Conservation (phyloP, 495 filamentous ascomycete species). For the Chaetomium cochliodes region DNA sequence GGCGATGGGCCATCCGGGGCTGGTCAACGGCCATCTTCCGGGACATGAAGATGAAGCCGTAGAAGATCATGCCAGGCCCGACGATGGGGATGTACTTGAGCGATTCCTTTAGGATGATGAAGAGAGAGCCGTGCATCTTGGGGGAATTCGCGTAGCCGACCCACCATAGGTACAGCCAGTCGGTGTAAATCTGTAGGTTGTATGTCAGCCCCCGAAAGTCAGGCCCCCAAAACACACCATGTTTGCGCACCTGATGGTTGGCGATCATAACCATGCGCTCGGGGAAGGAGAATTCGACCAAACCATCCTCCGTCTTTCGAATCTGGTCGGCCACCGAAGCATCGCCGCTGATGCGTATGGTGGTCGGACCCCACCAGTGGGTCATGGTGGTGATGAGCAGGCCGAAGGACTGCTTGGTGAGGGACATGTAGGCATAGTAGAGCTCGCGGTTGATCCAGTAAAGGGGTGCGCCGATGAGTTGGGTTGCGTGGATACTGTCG, state of each 20-base stretch:
- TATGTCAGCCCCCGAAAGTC: background rate
- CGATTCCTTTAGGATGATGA: constrained; percentile 81
- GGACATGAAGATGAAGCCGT: constrained; percentile 80
- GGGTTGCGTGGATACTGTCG: constrained; percentile 58
- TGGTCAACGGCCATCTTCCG: constrained; percentile 79
- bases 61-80: constrained; percentile 78
- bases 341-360: constrained; percentile 74
- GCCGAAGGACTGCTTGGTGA: constrained; percentile 75
- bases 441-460: constrained; percentile 67
- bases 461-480: constrained; percentile 66
- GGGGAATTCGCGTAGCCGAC: constrained; percentile 67
- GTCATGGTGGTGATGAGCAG: constrained; percentile 72
- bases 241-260: constrained; percentile 67
- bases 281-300: constrained; percentile 69
- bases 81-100: constrained; percentile 73
- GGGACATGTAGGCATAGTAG: constrained; percentile 75
- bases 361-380: constrained; percentile 76
- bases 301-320: constrained; percentile 60
- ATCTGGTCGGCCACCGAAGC: constrained; percentile 69
- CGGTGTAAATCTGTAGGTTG: constrained; percentile 64
- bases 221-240: constrained; percentile 15
- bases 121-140: constrained; percentile 75
- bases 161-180: constrained; percentile 92
- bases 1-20: constrained; percentile 62
- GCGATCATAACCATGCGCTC: constrained; percentile 76